Conservation (phyloP, 441 rosid species). For the Corymbia calophylla region DNA sequence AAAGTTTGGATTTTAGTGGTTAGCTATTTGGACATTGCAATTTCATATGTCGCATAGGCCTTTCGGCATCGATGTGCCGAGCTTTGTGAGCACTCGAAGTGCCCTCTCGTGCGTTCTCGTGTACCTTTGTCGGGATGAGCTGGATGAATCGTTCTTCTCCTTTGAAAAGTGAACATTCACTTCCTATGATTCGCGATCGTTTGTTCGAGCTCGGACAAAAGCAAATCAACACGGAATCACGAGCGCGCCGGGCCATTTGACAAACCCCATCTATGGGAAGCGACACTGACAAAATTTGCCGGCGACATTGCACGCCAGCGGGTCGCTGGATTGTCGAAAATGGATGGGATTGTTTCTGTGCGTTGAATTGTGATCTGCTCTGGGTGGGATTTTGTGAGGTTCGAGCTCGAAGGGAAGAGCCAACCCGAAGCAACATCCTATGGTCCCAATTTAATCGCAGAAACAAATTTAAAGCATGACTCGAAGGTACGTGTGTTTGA, state of each 20-base stretch:
- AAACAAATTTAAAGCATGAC: background rate
- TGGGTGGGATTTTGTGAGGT: background rate
- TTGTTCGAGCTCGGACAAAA: background rate
- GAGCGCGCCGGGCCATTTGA: accelerated
- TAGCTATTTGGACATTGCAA: too few relatives aligned
- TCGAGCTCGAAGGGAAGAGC: background rate
- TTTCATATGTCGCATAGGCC: background rate
- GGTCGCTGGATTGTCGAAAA: background rate
- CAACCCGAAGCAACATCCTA: background rate
- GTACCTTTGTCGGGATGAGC: background rate
- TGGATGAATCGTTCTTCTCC: background rate
- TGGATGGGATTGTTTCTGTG: background rate
- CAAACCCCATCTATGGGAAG: background rate
- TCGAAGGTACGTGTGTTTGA: background rate
- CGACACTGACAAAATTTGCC: background rate
- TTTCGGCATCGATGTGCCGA: background rate
- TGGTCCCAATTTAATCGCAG: background rate
- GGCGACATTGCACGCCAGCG: background rate
- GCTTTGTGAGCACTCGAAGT: background rate
- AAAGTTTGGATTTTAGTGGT: background rate
- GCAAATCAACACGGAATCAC: background rate
- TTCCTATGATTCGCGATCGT: background rate
- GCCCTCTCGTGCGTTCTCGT: background rate
- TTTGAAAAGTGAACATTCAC: background rate
- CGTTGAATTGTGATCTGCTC: background rate